Evolutionary conservation across 2,329 filamentous ascomycete species (phyloP).

Genomic region (Gremmenia infestans): DNA sequence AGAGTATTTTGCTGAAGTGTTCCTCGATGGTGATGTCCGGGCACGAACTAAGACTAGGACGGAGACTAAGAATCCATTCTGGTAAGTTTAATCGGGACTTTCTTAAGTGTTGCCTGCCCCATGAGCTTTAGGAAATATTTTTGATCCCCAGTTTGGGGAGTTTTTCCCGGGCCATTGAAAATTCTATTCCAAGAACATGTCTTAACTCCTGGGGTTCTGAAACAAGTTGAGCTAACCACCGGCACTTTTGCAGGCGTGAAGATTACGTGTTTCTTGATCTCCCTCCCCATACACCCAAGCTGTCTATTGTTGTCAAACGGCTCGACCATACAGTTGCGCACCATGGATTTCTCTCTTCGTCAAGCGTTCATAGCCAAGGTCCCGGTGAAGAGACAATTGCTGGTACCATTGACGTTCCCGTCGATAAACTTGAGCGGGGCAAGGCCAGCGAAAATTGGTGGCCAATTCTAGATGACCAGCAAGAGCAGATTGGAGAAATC

Average conservation of each 20-base stretch:
- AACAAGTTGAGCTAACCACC: too few relatives aligned
- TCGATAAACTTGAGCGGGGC: conserved; percentile 72
- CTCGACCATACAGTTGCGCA: conserved; percentile 37
- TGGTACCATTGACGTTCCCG: conserved; percentile 68
- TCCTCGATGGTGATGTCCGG: conserved; percentile 73
- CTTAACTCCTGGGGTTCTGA: not conserved
- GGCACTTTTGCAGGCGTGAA: conserved; percentile 45
- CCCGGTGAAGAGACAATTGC: conserved; percentile 47
- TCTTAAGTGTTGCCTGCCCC: not conserved
- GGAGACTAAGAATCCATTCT: conserved; percentile 71
- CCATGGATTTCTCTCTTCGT: conserved; percentile 28
- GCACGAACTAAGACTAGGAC: conserved; percentile 69
- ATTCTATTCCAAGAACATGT: not conserved
- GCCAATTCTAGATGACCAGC: conserved; percentile 70
- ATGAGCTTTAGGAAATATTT: not conserved
- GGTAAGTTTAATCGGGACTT: conserved; percentile 35
- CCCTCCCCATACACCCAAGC: conserved; percentile 60
- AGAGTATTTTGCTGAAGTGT: conserved; percentile 74
- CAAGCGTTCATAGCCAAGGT: conserved; percentile 22
- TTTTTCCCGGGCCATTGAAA: not conserved
- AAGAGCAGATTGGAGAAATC: conserved; percentile 76
- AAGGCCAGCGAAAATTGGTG: conserved; percentile 86
- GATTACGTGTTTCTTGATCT: conserved; percentile 74
- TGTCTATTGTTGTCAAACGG: conserved; percentile 69
- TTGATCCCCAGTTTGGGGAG: not conserved